phyloP scores from a whole-genome alignment of 2,329 filamentous ascomycete genomes.

The Falciphora oryzae region DNA sequence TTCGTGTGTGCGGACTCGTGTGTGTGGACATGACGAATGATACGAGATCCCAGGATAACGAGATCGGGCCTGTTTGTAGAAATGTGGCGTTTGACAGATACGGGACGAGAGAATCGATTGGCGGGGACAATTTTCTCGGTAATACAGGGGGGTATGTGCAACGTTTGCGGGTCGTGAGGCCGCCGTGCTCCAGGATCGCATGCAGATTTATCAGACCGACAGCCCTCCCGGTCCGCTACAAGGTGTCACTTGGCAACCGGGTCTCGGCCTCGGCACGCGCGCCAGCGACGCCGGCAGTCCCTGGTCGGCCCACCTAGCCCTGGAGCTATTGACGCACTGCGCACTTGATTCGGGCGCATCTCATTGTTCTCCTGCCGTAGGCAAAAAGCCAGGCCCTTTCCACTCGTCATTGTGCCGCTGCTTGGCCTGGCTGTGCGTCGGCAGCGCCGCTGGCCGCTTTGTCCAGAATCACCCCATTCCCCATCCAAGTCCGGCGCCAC shows the following conservation, averaged over 20 bases:
- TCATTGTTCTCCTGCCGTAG: background rate
- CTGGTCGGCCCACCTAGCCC: too few relatives aligned
- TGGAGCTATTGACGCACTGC: background rate
- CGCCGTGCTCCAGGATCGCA: too few relatives aligned
- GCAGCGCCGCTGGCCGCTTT: too few relatives aligned
- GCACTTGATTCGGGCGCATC: background rate
- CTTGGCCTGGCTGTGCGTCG: background rate
- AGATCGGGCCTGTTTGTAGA: background rate
- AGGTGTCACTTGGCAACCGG: too few relatives aligned
- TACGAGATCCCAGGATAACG: background rate
- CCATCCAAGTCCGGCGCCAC: background rate
- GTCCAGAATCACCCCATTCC: background rate
- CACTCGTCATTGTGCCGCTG: background rate
- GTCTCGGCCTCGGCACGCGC: background rate
- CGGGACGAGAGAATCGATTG: background rate
- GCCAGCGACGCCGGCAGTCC: background rate
- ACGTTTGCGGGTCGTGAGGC: background rate
- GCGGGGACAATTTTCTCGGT: background rate
- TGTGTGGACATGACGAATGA: background rate
- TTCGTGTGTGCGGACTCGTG: background rate
- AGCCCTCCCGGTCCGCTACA: too few relatives aligned
- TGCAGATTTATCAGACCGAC: too few relatives aligned
- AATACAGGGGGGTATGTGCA: background rate
- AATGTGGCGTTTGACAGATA: background rate
- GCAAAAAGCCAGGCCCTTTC: background rate